These are phyloP conservation scores for Beauveria sp. DNA, from an alignment of 2,329 filamentous ascomycete genomes.

Conservation along the genomic window DNA sequence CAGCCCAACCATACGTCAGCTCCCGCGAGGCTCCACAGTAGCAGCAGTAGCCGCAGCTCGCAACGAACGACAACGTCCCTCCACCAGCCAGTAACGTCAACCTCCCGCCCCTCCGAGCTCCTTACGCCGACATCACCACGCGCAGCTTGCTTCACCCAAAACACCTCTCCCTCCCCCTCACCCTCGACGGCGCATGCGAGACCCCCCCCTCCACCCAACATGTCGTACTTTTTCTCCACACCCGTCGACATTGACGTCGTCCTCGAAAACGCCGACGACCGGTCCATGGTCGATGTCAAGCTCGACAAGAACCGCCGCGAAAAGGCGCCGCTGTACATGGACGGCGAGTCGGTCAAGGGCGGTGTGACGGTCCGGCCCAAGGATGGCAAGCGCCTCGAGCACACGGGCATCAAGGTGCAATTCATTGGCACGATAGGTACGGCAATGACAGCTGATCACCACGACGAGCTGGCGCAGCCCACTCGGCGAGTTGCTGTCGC, in stretches of 20 bases:
- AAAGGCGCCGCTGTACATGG: constrained; percentile 94
- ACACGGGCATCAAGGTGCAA: constrained; percentile 98
- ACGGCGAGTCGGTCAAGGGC: constrained; percentile 96
- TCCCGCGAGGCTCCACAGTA: constrained; percentile 5
- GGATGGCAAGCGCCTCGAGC: constrained; percentile 94
- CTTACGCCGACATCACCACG: not conserved
- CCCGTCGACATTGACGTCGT: constrained; percentile 98
- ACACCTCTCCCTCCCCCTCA: no score
- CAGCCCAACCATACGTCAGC: constrained; percentile 10
- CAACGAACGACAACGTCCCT: constrained; percentile 3
- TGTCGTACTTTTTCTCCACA: constrained; percentile 98
- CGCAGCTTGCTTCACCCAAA: not conserved
- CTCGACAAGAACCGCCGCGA: constrained; percentile 96
- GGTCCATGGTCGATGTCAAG: constrained; percentile 94
- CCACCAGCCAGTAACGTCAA: not conserved
- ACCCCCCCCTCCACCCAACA: constrained; percentile 27
- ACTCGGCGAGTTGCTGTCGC: not conserved
- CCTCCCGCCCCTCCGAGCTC: not conserved
- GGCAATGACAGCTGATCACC: constrained; percentile 14
- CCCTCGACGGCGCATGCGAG: not conserved
- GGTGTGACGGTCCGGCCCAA: constrained; percentile 92
- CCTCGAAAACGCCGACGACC: constrained; percentile 88
- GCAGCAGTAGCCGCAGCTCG: constrained; percentile 1
- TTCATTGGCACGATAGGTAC: constrained; percentile 97
- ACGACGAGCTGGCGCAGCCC: not conserved